Evolutionary conservation across 2,329 filamentous ascomycete genomes (phyloP), one percentile per base, ranked within the genome.

Genomic region (Pseudogymnoascus sp.): DNA sequence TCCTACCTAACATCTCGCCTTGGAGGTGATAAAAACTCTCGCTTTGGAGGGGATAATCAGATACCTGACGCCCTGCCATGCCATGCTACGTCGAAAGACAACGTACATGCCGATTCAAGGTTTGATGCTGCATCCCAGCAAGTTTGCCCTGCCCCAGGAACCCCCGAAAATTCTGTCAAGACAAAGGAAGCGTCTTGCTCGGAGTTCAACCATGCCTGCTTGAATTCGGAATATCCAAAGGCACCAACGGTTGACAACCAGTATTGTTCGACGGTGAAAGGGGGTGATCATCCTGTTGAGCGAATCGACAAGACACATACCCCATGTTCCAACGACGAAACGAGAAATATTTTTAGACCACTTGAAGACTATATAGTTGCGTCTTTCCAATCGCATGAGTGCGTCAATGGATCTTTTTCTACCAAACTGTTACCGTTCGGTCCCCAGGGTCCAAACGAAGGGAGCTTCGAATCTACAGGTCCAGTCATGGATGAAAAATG

Each of bases 321-420:
- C 9, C 48, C n/a, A 55, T 55, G 48, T 55, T 15, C 29, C 31
- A 27, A 29, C 7, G 61, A 62, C 9, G 80, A 79, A 3, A 74
- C 80, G 2, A 85, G 82, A 69, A 79, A 78, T 38, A 84, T 93
- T 9, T 96, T 96, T 73, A 86, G 84, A 64, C 81, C 81, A 4
- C 72, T 96, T 12, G 91, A 96, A 74, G 88, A 92, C 64, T 93
- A 94, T 70, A 81, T 96, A 41, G 76, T 85, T 59, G 74, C 76
- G 17, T 88, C 83, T 67, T 90, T 95, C 68, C 81, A 83, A 61
- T 86, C 86, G 0, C 86, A 86, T 67, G 81, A 88, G 60, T 86
- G 83, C 65, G 75, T 96, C n/a, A 95, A 94, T 71, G 79, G 78
- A 12, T 92, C 91, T 0, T 96, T 96, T 71, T 77, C 81, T 38